These are phyloP conservation scores for Corchorus olitorius DNA, from an alignment of 345 rosid genomes.

Conservation along the genomic window DNA sequence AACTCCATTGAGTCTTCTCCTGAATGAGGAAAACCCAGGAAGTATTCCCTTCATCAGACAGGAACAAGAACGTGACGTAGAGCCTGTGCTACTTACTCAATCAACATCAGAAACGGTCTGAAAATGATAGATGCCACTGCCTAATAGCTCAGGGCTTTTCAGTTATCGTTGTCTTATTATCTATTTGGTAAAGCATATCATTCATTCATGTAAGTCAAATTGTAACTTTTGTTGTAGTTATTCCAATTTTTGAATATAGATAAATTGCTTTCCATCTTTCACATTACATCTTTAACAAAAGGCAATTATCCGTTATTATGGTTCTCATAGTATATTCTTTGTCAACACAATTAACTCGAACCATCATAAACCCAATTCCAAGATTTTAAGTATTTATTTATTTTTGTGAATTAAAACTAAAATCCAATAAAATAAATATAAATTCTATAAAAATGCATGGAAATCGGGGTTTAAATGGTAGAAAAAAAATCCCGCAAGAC, in stretches of 20 bases:
- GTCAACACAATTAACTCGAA: no score
- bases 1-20: constrained; percentile 56
- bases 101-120: constrained; percentile 34
- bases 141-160: neutral
- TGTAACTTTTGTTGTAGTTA: no score
- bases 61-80: constrained; percentile 39
- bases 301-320: no score
- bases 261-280: no score
- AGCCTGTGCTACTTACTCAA: constrained; percentile 40
- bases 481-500: neutral
- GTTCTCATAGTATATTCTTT: no score
- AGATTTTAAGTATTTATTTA: no score
- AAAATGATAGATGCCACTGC: neutral
- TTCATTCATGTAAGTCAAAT: no score
- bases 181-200: neutral
- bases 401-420: no score
- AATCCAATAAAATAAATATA: no score
- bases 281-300: no score
- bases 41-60: constrained; percentile 52
- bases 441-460: neutral
- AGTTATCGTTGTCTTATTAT: neutral
- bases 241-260: no score
- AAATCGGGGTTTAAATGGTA: neutral
- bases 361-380: no score
- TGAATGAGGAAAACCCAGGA: constrained; percentile 80